Evolutionary conservation across 1,139 yeast species (phyloP), one percentile per base, ranked within the genome.

Genomic region (Sugiyamaella pinicola): DNA sequence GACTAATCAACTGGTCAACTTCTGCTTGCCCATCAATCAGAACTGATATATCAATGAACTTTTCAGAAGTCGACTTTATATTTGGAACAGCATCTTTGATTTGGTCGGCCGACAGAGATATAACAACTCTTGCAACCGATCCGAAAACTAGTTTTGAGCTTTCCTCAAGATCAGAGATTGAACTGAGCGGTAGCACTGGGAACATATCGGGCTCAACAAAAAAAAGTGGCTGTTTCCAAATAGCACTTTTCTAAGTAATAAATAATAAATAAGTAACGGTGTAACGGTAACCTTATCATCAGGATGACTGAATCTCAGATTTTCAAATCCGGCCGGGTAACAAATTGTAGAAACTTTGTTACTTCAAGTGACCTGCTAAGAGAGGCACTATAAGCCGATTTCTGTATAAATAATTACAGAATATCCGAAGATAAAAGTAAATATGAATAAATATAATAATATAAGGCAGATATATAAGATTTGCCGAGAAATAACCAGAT

Each of bases 1-100:
- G 65, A 10, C 74, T 76, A 37, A 87, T 74, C 22, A 80, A 66
- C 4, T 42, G 18, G 5, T 18, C 31, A n/a, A 15, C 21, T 4
- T 37, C 37, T 4, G 13, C 34, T 7, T 35, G 19, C 2, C 43
- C 43, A 28, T 15, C 18, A 10, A 46, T 15, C 17, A 46, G 17
- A 13, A 46, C 43, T 12, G 49, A 46, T 18, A 46, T 29, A 19
- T 46, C 49, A 2, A 38, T 21, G 18, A 26, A 46, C 15, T 28
- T 28, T 22, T 35, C 49, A n/a, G 44, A 46, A 10, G 19, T 13
- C 6, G 38, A 22, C 28, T 34, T 33, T 9, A 46, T 38, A 26
- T 9, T n/a, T 15, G 26, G 29, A 37, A 46, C n/a, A 2, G 37
- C 21, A 3, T 37, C 38, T 18, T 38, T 37, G 35, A 46, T 37